These are phyloP conservation scores for Diaporthe ampelina DNA, from an alignment of 2,329 filamentous ascomycete genomes.

Conservation along the genomic window DNA sequence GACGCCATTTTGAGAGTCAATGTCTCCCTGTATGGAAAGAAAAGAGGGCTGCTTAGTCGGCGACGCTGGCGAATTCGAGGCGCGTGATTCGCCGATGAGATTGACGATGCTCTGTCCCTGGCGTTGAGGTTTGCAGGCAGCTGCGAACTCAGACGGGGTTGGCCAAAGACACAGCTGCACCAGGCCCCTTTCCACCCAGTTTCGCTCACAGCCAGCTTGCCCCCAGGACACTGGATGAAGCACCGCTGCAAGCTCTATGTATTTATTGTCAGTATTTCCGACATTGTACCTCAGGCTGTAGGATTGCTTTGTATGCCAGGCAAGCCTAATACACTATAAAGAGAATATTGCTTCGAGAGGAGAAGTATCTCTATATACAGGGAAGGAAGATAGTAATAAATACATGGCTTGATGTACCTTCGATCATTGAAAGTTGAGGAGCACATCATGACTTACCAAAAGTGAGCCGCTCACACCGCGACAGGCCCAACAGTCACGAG, in stretches of 20 bases:
- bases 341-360: neutral
- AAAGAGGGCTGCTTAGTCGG: neutral
- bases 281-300: neutral
- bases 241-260: neutral
- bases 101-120: constrained; percentile 8
- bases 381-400: neutral
- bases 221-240: neutral
- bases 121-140: neutral
- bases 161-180: neutral
- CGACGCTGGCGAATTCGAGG: neutral
- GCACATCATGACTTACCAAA: constrained; percentile 18
- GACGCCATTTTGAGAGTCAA: constrained; percentile 4
- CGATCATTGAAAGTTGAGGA: neutral
- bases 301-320: neutral
- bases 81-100: neutral
- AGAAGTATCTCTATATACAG: neutral
- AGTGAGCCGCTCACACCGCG: constrained; percentile 42
- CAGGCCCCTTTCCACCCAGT: neutral
- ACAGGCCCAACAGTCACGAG: constrained; percentile 70
- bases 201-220: neutral
- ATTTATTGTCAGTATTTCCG: neutral
- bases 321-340: neutral
- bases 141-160: neutral
- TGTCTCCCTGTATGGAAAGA: neutral
- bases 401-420: neutral